phyloP scores from a whole-genome alignment of 1,139 yeast species.

The Sugiyamaella neomexicana region DNA sequence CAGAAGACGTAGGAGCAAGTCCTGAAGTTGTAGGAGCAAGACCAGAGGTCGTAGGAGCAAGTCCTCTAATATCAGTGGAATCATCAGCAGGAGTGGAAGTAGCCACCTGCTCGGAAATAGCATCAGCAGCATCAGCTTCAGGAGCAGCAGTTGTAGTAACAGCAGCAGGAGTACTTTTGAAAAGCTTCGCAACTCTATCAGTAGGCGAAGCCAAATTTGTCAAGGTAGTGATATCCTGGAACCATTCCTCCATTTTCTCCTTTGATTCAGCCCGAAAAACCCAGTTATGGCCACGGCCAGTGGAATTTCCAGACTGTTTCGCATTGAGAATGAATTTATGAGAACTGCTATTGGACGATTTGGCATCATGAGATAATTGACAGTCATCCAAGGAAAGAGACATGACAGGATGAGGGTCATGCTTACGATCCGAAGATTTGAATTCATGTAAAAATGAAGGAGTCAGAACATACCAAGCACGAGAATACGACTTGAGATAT shows the following conservation, averaged over 20 bases:
- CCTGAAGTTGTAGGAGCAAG: constrained; percentile 1
- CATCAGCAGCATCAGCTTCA: constrained; percentile 24
- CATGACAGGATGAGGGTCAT: constrained; percentile 84
- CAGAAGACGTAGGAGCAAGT: neutral
- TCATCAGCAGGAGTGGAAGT: neutral
- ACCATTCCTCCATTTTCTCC: constrained; percentile 82
- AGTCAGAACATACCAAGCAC: constrained; percentile 89
- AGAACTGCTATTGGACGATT: constrained; percentile 63
- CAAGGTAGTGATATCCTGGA: constrained; percentile 65
- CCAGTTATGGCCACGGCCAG: constrained; percentile 82
- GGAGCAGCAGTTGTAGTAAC: constrained; percentile 26
- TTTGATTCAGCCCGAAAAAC: constrained; percentile 85
- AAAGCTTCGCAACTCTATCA: constrained; percentile 29
- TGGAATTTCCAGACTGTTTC: constrained; percentile 51
- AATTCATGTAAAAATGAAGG: constrained; percentile 89
- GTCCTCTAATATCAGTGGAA: neutral
- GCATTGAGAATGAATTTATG: constrained; percentile 82
- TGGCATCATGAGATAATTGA: constrained; percentile 76
- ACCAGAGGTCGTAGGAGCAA: neutral
- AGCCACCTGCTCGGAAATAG: neutral
- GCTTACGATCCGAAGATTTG: constrained; percentile 77
- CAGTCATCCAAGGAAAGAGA: constrained; percentile 82
- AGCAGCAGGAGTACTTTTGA: constrained; percentile 22
- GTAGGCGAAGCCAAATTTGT: constrained; percentile 43
- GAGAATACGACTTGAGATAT: constrained; percentile 81